Evolutionary conservation across 805 yeast genomes (phyloP).

Genomic region (Zygosaccharomyces gambellarensis): DNA sequence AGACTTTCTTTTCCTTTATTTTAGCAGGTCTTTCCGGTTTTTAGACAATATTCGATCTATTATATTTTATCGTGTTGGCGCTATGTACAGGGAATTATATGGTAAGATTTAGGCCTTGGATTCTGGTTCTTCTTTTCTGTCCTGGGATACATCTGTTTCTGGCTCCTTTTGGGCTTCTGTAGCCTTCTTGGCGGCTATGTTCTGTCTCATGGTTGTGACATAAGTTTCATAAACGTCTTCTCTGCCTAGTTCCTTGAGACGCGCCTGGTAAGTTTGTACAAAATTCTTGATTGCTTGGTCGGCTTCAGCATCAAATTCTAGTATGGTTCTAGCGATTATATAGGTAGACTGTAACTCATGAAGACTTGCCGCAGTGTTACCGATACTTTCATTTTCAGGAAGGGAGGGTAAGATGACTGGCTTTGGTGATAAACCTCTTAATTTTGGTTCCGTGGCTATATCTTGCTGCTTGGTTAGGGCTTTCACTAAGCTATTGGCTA

Average conservation of each 20-base stretch:
- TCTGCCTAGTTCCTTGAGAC: slow-evolving; percentile 6
- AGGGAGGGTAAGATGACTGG: slow-evolving; percentile 12
- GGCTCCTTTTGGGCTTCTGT: not conserved
- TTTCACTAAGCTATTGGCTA: slow-evolving; percentile 20
- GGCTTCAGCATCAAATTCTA: slow-evolving; percentile 13
- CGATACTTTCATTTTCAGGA: slow-evolving; percentile 5
- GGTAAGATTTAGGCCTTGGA: not conserved
- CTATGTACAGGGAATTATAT: not conserved
- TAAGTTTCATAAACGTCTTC: slow-evolving; percentile 17
- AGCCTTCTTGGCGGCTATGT: slow-evolving; percentile 2
- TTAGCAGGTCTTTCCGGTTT: not conserved
- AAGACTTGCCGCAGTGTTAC: slow-evolving; percentile 13
- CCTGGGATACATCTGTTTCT: not conserved
- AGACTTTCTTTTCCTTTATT: not conserved
- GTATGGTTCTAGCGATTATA: slow-evolving; percentile 20
- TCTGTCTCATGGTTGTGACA: slow-evolving; percentile 7
- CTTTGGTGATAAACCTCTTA: slow-evolving; percentile 11
- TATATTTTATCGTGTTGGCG: not conserved
- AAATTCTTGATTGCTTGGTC: slow-evolving; percentile 13
- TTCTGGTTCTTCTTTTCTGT: not conserved
- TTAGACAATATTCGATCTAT: not conserved
- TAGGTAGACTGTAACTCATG: slow-evolving; percentile 20
- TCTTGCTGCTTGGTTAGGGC: slow-evolving; percentile 20
- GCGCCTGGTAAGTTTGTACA: slow-evolving; percentile 12
- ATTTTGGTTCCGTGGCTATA: slow-evolving; percentile 1